These are phyloP conservation scores for Rhodomyrtus psidioides DNA, from an alignment of 441 rosid species.

Conservation along the genomic window DNA sequence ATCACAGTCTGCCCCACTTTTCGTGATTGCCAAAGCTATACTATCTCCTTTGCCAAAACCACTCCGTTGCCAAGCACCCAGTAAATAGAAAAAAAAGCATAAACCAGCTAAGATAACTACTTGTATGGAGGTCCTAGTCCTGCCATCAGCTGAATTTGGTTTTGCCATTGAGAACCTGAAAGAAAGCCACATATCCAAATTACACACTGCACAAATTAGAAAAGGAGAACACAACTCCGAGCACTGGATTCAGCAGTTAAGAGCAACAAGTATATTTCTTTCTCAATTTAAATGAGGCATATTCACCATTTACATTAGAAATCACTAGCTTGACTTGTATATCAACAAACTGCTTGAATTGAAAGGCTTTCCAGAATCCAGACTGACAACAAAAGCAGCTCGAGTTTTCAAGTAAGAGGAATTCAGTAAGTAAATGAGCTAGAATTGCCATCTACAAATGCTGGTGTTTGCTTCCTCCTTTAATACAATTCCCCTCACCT, in stretches of 20 bases:
- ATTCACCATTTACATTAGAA: neutral
- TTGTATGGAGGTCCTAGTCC: slow-evolving; percentile 79
- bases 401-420: neutral
- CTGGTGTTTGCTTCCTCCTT: neutral
- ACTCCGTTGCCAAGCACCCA: slow-evolving; percentile 98
- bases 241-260: neutral
- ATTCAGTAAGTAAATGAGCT: neutral
- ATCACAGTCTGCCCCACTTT: slow-evolving; percentile 77
- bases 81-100: slow-evolving; percentile 84
- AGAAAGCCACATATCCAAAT: neutral
- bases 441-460: neutral
- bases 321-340: neutral
- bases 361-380: neutral
- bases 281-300: neutral
- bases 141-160: slow-evolving; percentile 54
- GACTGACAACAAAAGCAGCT: neutral
- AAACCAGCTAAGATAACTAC: slow-evolving; percentile 70
- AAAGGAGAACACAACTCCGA: neutral
- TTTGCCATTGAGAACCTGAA: slow-evolving; percentile 64
- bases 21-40: slow-evolving; percentile 78
- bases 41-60: slow-evolving; percentile 98
- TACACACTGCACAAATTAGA: neutral
- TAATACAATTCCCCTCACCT: no score
- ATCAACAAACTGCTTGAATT: neutral
- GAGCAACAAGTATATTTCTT: neutral